Evolutionary conservation across 176 grass and related monocot genomes (phyloP), one percentile per base, ranked within the genome.

Genomic region (Dactylis glomerata): DNA sequence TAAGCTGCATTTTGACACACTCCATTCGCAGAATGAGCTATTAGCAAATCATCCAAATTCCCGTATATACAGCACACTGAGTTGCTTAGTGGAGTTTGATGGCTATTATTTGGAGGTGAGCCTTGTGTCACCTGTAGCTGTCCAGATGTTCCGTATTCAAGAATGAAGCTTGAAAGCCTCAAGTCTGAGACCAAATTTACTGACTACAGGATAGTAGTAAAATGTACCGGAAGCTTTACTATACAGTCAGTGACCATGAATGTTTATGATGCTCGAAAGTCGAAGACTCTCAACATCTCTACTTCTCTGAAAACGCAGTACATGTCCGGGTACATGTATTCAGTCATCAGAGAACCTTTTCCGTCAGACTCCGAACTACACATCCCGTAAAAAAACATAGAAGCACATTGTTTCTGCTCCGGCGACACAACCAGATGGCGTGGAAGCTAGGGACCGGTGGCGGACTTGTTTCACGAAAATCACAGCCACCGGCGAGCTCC

Each of bases 11-110:
- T 86, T 85, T 87, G 85, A 87, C 62, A 95, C 96, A 34, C 91
- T 95, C 32, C 96, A 98, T 87, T 88, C 87, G 1, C 93, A 98
- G 89, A 98, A 98, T 87, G 96, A 98, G 77, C 81, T 98, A 61
- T 89, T 98, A 77, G 96, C 96, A 86, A 98, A 98, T 88, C 96
- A 98, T 90, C 96, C 96, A 57, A 98, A 95, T 84, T 98, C 96
- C 16, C 91, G 87, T 81, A 93, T 98, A 82, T 98, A 98, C 76
- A 95, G 88, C 75, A 98, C 78, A 0, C 76, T 98, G 61, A 92
- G 93, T 90, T 90, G 87, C 70, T 89, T 95, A 84, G 96, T 98
- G 67, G 96, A 98, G 82, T 98, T 98, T 85, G 96, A 98, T 86
- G 93, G 96, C 64, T 98, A 95, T 79, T 98, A 95, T 77, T 78